Evolutionary conservation across 164 flowering plant genomes (phyloP), one percentile per base, ranked within the genome.

Genomic region (Umbellularia californica): DNA sequence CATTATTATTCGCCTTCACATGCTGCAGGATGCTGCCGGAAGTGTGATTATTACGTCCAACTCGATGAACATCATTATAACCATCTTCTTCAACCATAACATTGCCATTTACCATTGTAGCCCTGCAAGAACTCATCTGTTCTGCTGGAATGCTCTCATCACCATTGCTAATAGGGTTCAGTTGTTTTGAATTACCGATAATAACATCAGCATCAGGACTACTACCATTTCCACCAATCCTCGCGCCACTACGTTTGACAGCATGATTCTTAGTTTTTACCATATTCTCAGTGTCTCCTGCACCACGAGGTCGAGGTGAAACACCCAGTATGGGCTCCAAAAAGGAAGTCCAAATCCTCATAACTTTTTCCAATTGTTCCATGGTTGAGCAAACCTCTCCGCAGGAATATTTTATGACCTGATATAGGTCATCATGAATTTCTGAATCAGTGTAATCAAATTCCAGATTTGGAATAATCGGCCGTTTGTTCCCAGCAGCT

Each of bases 311-410:
- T 5, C 88, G 91, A 75, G 88, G 63, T 78, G 93, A 89, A 77
- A 91, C 84, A 50, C 97, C 97, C 70, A 95, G 85, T 79, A 95
- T 77, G 62, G 90, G 91, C 77, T 95, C 99, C 70, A 95, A 72
- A 65, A 93, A 92, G 60, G 92, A 87, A 70, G 90, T 89, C 97
- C 98, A 95, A n/a, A 95, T 78, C 84, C 85, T 92, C 98, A 92
- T 88, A 51, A 92, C 94, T 81, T 88, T 95, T 78, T 91, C 92
- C 77, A 88, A 73, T 82, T 92, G 97, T 70, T 96, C 97, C 51
- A 84, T 83, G n/a, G 81, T 69, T 13, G 97, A 77, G 82, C 95
- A 91, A 74, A 88, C 87, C 83, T 95, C 97, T 55, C 84, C 88
- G 81, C 95, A 90, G 25, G 92, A 88, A 82, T 85, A 91, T 70